These are phyloP conservation scores for Aurinia saxatilis DNA, from an alignment of 345 rosid genomes.

Conservation along the genomic window DNA sequence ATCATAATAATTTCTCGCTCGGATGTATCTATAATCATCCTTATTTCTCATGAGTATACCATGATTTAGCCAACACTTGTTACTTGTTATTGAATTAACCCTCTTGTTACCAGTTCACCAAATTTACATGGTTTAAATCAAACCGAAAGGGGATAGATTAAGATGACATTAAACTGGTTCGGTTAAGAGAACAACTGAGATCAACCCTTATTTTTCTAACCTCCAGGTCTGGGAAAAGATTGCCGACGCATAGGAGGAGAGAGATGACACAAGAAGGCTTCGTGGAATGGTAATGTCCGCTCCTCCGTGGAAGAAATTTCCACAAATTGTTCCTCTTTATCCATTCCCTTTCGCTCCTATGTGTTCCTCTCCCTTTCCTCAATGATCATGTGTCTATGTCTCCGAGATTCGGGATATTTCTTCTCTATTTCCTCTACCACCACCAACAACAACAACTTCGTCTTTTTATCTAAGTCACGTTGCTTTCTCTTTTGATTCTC, in stretches of 20 bases:
- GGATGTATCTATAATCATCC: too few species aligned
- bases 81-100: too few species aligned
- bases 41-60: too few species aligned
- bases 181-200: constrained; percentile 10
- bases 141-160: background rate
- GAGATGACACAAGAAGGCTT: constrained; percentile 27
- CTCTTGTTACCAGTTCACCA: too few species aligned
- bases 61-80: too few species aligned
- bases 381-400: too few species aligned
- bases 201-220: constrained; percentile 21
- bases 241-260: constrained; percentile 30
- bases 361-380: too few species aligned
- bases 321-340: constrained; percentile 1
- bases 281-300: constrained; percentile 33
- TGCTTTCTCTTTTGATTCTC: constrained; percentile 30
- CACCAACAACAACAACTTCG: too few species aligned
- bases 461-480: too few species aligned
- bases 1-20: too few species aligned
- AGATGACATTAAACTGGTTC: background rate
- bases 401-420: constrained; percentile 52
- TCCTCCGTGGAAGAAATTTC: constrained; percentile 21
- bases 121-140: background rate
- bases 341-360: constrained; percentile 20
- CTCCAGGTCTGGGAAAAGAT: constrained; percentile 29
- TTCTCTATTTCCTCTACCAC: constrained; percentile 19